Evolutionary conservation across 2,329 filamentous ascomycete genomes (phyloP).

Genomic region (Didymella segeticola): DNA sequence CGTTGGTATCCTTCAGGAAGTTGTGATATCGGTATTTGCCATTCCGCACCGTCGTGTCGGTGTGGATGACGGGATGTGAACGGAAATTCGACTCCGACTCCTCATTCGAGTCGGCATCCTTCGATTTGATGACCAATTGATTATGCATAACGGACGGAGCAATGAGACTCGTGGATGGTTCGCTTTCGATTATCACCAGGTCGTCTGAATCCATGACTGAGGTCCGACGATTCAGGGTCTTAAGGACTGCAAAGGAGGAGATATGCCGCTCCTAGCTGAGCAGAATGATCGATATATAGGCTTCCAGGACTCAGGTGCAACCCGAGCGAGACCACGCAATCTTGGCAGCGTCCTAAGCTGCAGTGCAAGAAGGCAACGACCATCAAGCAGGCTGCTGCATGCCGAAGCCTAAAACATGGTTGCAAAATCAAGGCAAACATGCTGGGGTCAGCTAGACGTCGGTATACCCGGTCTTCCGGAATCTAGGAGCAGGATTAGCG

Average conservation of each 20-base stretch:
- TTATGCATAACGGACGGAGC: not conserved
- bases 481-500: not conserved
- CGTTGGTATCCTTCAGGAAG: constrained; percentile 1
- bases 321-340: not conserved
- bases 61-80: constrained; percentile 1
- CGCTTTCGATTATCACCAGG: constrained; percentile 20
- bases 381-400: not conserved
- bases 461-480: not conserved
- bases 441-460: not conserved
- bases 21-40: constrained; percentile 6
- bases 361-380: not conserved
- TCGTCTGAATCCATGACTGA: constrained; percentile 20
- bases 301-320: not conserved
- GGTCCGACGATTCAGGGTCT: not conserved
- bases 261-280: not conserved
- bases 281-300: not conserved
- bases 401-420: not conserved
- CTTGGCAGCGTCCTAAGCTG: not conserved
- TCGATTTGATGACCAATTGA: not conserved
- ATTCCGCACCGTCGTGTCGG: not conserved
- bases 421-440: not conserved
- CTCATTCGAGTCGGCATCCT: not conserved
- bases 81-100: not conserved
- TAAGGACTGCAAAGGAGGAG: not conserved
- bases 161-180: not conserved